These are phyloP conservation scores for Rhododendron williamsianum DNA, from an alignment of 148 eudicot species.

Conservation along the genomic window DNA sequence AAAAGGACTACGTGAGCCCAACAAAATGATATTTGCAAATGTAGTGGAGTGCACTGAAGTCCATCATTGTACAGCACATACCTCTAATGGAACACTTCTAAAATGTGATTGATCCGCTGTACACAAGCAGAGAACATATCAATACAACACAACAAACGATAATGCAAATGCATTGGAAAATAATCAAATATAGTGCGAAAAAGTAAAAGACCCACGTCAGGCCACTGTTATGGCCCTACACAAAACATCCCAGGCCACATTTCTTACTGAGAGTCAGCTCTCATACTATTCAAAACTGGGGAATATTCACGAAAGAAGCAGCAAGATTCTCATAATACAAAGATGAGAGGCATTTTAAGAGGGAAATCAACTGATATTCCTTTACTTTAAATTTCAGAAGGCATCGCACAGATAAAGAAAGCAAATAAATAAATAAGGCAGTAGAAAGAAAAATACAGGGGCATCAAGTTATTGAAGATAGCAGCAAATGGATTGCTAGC, in stretches of 20 bases:
- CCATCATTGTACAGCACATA: slow-evolving; percentile 4
- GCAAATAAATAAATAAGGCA: not conserved
- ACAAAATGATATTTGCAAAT: not conserved
- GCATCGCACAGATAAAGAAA: not conserved
- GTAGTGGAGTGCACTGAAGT: not conserved
- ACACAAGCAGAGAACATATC: slow-evolving; percentile 7
- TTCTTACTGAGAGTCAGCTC: slow-evolving; percentile 1
- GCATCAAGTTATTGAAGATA: not conserved
- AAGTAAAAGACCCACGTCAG: not conserved
- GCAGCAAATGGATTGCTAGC: not conserved
- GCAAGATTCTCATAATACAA: not conserved
- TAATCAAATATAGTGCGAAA: not conserved
- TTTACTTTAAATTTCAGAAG: not conserved
- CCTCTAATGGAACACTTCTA: slow-evolving; percentile 30
- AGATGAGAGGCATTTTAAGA: not conserved
- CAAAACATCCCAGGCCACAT: not conserved
- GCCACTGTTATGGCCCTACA: not conserved
- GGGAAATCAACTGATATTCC: not conserved
- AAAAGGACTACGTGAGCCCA: not conserved
- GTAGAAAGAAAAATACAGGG: not conserved
- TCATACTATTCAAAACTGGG: not conserved
- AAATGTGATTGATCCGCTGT: slow-evolving; percentile 28
- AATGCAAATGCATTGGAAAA: slow-evolving; percentile 2
- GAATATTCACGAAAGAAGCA: not conserved
- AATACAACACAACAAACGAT: slow-evolving; percentile 5